Conservation (phyloP, 768 basidiomycete genomes). For the Mycena leptocephala region DNA sequence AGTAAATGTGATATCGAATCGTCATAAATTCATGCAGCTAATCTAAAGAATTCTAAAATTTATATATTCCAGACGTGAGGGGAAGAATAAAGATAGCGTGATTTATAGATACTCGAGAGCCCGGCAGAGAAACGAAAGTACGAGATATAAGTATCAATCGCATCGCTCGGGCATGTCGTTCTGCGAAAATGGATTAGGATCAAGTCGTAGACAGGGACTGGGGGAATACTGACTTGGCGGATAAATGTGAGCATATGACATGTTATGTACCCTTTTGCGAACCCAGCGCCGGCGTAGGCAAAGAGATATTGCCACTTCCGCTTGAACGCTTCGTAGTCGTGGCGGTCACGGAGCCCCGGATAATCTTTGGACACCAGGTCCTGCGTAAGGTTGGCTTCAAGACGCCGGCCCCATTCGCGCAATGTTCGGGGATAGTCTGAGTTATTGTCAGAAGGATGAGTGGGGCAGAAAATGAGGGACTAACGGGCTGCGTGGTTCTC, state of each 20-base stretch:
- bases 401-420: constrained; percentile 90
- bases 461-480: constrained; percentile 42
- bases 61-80: constrained; percentile 9
- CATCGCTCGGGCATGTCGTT: constrained; percentile 67
- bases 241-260: constrained; percentile 86
- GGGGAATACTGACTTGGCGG: constrained; percentile 26
- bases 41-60: constrained; percentile 31
- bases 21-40: constrained; percentile 29
- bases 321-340: constrained; percentile 80
- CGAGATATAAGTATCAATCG: constrained; percentile 53
- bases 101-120: constrained; percentile 23
- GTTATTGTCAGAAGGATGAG: constrained; percentile 13
- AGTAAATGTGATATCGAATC: background rate
- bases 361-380: constrained; percentile 73
- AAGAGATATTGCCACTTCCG: constrained; percentile 91
- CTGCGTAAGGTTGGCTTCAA: constrained; percentile 76
- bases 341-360: constrained; percentile 69
- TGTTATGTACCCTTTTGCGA: constrained; percentile 86
- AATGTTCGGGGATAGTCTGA: constrained; percentile 91
- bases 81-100: constrained; percentile 36
- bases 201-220: background rate
- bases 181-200: constrained; percentile 45
- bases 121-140: constrained; percentile 22
- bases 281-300: constrained; percentile 86
- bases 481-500: constrained; percentile 88